Conservation (phyloP, 257 asterid species). For the Anisodus acutangulus region DNA sequence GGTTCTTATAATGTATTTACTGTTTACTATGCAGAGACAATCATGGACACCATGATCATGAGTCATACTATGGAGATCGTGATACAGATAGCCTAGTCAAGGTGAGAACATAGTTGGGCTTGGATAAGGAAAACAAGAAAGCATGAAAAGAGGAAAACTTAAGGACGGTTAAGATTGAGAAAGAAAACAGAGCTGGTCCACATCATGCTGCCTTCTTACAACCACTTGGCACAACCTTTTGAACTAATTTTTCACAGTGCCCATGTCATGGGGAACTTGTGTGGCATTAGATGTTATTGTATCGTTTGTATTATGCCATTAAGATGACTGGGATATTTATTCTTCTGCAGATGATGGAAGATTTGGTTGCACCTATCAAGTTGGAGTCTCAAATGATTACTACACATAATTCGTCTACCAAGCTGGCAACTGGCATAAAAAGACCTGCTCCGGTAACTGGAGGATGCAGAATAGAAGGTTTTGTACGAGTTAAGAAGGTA, state of each 20-base stretch:
- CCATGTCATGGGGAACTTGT: slow-evolving; percentile 16
- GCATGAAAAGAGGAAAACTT: slow-evolving; percentile 20
- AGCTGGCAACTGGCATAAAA: slow-evolving; percentile 53
- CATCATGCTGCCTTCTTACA: not conserved
- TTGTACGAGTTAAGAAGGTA: slow-evolving; percentile 97
- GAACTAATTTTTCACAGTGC: not conserved
- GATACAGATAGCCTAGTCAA: slow-evolving; percentile 82
- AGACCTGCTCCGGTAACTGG: slow-evolving; percentile 93
- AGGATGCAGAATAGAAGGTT: slow-evolving; percentile 96
- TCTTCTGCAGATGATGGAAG: slow-evolving; percentile 79
- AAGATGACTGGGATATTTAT: slow-evolving; percentile 27
- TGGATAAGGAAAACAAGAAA: slow-evolving; percentile 31
- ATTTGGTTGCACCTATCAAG: slow-evolving; percentile 75
- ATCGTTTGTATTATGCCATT: not conserved
- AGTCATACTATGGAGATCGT: slow-evolving; percentile 96
- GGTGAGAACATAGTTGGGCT: slow-evolving; percentile 54
- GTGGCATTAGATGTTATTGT: not conserved
- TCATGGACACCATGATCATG: slow-evolving; percentile 94
- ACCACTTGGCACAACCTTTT: not conserved
- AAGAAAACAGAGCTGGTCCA: not conserved
- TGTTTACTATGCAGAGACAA: slow-evolving; percentile 59
- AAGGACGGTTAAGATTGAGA: not conserved
- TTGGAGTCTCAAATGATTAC: slow-evolving; percentile 55
- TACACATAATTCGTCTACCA: slow-evolving; percentile 48
- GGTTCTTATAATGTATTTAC: slow-evolving; percentile 23